These are phyloP conservation scores for Monosporascus ibericus DNA, from an alignment of 2,329 filamentous ascomycete species.

Conservation along the genomic window DNA sequence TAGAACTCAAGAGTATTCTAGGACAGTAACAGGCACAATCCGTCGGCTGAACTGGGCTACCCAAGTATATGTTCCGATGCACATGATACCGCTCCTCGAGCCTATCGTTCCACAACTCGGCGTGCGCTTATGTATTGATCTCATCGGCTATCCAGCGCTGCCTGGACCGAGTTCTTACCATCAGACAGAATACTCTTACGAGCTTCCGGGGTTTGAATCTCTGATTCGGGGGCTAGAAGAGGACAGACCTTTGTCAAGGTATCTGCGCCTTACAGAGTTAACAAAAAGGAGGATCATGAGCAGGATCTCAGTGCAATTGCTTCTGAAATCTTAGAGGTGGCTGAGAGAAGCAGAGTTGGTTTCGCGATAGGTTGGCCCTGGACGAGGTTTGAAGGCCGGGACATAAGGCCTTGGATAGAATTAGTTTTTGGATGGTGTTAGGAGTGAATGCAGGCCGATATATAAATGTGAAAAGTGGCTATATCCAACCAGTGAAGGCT, in stretches of 20 bases:
- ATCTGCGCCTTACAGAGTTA: slow-evolving; percentile 52
- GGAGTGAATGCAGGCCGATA: slow-evolving; percentile 24
- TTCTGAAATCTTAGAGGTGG: slow-evolving; percentile 39
- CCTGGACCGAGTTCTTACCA: slow-evolving; percentile 3
- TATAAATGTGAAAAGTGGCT: too few relatives aligned
- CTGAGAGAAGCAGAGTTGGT: slow-evolving; percentile 35
- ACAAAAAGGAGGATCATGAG: slow-evolving; percentile 31
- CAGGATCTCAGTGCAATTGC: slow-evolving; percentile 41
- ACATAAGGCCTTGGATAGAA: slow-evolving; percentile 38
- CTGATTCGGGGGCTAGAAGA: slow-evolving; percentile 39
- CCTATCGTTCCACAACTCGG: slow-evolving; percentile 39
- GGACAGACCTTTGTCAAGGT: slow-evolving; percentile 51
- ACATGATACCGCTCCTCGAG: slow-evolving; percentile 42
- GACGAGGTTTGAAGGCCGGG: slow-evolving; percentile 50
- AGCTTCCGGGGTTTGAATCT: slow-evolving; percentile 41
- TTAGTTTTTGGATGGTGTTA: slow-evolving; percentile 47
- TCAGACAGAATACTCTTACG: slow-evolving; percentile 30
- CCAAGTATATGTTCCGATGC: slow-evolving; percentile 51
- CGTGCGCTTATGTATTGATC: slow-evolving; percentile 52
- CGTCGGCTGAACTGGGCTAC: slow-evolving; percentile 48
- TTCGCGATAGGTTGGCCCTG: slow-evolving; percentile 62
- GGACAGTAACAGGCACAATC: slow-evolving; percentile 43
- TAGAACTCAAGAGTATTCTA: slow-evolving; percentile 36
- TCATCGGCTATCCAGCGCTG: slow-evolving; percentile 47
- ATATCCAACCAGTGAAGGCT: too few relatives aligned